Percentiles rank a stretch among this genome's conserved stretches.
phyloP scores from a whole-genome alignment of 495 filamentous ascomycete genomes.

The Aspergillus ellipticus region DNA sequence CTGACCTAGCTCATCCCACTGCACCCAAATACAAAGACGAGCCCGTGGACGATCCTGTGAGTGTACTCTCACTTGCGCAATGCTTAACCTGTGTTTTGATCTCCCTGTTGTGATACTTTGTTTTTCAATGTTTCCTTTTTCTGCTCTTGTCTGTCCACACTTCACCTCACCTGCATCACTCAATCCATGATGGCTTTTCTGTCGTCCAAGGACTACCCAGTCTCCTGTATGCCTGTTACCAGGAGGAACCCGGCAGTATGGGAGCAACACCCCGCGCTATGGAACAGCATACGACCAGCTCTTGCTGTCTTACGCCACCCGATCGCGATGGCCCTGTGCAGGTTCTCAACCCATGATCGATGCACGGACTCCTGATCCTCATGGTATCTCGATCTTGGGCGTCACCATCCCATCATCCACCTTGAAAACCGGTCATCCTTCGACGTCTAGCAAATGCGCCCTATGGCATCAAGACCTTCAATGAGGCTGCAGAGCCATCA shows the following conservation, averaged over 20 bases:
- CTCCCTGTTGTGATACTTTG: conserved; percentile 5
- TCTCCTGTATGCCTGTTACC: conserved; percentile 8
- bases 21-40: conserved; percentile 44
- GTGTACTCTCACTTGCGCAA: conserved; percentile 19
- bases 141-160: conserved; percentile 2
- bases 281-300: background rate
- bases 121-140: conserved; percentile 15
- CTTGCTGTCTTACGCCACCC: background rate
- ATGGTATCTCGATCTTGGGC: too few species aligned
- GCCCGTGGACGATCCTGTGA: conserved; percentile 40
- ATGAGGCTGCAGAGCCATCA: background rate
- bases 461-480: background rate
- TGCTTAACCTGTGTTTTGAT: conserved; percentile 4
- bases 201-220: conserved; percentile 14
- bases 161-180: background rate
- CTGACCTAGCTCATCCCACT: conserved; percentile 39
- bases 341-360: background rate
- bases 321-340: background rate
- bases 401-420: too few species aligned
- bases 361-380: background rate
- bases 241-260: conserved; percentile 7
- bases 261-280: background rate
- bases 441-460: background rate
- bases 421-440: background rate
- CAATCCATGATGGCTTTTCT: background rate